Evolutionary conservation across 106 monocot species (phyloP).

Genomic region (Dioscorea alata): DNA sequence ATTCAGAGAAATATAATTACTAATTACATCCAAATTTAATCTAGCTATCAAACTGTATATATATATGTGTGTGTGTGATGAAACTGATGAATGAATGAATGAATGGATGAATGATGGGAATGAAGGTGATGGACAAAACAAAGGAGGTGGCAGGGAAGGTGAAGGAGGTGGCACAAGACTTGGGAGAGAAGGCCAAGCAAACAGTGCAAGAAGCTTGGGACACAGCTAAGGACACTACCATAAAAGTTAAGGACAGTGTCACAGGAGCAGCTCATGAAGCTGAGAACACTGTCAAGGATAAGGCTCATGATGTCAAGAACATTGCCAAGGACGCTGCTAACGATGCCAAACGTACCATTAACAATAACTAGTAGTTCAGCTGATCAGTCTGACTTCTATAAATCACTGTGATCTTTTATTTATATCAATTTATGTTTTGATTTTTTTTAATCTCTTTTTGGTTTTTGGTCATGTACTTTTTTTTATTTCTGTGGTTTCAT

Average conservation of each 20-base stretch:
- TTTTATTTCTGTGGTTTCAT: background rate
- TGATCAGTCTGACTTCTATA: no score
- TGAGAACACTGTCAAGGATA: background rate
- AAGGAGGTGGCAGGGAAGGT: slow-evolving; percentile 11
- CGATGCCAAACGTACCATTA: background rate
- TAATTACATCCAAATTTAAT: no score
- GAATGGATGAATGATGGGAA: background rate
- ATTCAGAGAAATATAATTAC: background rate
- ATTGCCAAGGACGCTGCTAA: background rate
- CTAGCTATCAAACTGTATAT: no score
- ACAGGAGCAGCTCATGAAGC: slow-evolving; percentile 2
- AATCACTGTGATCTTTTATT: no score
- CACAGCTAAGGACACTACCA: slow-evolving; percentile 6
- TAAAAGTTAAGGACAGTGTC: slow-evolving; percentile 22
- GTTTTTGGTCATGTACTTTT: background rate
- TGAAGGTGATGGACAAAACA: slow-evolving; percentile 22
- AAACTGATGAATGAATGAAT: background rate
- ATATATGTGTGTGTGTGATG: background rate
- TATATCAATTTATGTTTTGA: no score
- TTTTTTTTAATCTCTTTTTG: no score
- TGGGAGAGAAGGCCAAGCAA: slow-evolving; percentile 13
- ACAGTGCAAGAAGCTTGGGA: slow-evolving; percentile 13
- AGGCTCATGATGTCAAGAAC: background rate
- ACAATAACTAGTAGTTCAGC: background rate
- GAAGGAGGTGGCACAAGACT: slow-evolving; percentile 4